Conservation (phyloP, 768 basidiomycete genomes). For the Hericium rajendrae region DNA sequence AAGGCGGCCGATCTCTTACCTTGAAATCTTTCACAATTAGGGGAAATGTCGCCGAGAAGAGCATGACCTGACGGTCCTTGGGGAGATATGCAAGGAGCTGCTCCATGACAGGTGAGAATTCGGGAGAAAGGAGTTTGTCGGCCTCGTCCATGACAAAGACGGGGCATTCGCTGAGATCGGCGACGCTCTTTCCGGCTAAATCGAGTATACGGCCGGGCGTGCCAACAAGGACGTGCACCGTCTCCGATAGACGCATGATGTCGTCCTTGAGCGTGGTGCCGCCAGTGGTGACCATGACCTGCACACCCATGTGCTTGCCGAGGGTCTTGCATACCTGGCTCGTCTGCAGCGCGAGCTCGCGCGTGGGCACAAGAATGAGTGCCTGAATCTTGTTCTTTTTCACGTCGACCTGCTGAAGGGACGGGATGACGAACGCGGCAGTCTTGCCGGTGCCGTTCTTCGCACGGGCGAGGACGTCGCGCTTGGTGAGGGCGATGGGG, state of each 20-base stretch:
- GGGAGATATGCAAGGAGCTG: slow-evolving; percentile 84
- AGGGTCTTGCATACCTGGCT: slow-evolving; percentile 98
- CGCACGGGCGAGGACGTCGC: slow-evolving; percentile 91
- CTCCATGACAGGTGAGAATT: slow-evolving; percentile 98
- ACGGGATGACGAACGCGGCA: slow-evolving; percentile 96
- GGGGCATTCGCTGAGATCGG: slow-evolving; percentile 88
- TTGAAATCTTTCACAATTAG: slow-evolving; percentile 99
- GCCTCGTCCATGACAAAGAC: slow-evolving; percentile 99
- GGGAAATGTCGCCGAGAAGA: slow-evolving; percentile 98
- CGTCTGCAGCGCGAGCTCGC: slow-evolving; percentile 95
- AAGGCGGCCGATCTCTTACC: slow-evolving; percentile 30
- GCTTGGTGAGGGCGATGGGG: slow-evolving; percentile 84
- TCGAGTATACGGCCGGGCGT: slow-evolving; percentile 96
- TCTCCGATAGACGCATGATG: slow-evolving; percentile 82
- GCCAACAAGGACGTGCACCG: slow-evolving; percentile 93
- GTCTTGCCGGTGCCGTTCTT: slow-evolving; percentile 99
- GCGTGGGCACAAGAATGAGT: slow-evolving; percentile 93
- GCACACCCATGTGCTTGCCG: slow-evolving; percentile 89
- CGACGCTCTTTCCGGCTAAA: slow-evolving; percentile 85
- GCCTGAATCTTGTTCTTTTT: slow-evolving; percentile 86
- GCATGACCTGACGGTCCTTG: slow-evolving; percentile 87
- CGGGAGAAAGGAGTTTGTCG: slow-evolving; percentile 93
- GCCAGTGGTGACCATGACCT: slow-evolving; percentile 99
- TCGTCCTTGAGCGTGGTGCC: slow-evolving; percentile 98
- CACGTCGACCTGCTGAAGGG: slow-evolving; percentile 87